Percentiles rank a stretch among this genome's conserved stretches.
phyloP scores from a whole-genome alignment of 2,329 filamentous ascomycete species.

The Helicocarpus griseus region DNA sequence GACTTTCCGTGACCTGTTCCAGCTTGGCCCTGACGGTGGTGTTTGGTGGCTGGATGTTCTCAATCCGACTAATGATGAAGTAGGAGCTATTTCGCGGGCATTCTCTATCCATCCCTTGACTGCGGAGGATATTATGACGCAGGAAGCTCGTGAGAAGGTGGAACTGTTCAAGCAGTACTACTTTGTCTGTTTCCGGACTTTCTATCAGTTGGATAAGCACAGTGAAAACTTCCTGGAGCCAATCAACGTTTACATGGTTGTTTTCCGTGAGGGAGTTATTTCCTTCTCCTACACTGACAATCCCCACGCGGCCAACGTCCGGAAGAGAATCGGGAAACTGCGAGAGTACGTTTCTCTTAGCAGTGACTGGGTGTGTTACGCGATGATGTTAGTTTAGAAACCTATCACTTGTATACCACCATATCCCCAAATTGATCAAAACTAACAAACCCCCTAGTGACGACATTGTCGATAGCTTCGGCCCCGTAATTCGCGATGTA shows the following conservation, averaged over 20 bases:
- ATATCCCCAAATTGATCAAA: neutral
- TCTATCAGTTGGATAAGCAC: conserved; percentile 70
- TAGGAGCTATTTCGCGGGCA: conserved; percentile 78
- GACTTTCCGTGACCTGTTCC: conserved; percentile 79
- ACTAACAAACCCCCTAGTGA: conserved; percentile 46
- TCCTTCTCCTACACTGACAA: conserved; percentile 91
- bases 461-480: conserved; percentile 94
- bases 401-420: neutral
- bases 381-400: conserved; percentile 63
- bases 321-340: conserved; percentile 81
- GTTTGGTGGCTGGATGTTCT: conserved; percentile 99
- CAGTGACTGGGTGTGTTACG: conserved; percentile 98
- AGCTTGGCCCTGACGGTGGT: conserved; percentile 58
- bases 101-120: conserved; percentile 95
- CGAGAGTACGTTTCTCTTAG: conserved; percentile 92
- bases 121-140: conserved; percentile 88
- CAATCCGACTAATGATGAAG: conserved; percentile 79
- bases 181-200: conserved; percentile 94
- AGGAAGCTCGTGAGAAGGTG: conserved; percentile 96
- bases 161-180: conserved; percentile 97
- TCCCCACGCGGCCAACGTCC: conserved; percentile 76
- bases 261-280: conserved; percentile 88
- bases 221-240: conserved; percentile 81
- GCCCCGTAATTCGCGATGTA: conserved; percentile 75
- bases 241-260: conserved; percentile 92